phyloP scores from a whole-genome alignment of 805 yeast species.

The Suhomyces prunicola region DNA sequence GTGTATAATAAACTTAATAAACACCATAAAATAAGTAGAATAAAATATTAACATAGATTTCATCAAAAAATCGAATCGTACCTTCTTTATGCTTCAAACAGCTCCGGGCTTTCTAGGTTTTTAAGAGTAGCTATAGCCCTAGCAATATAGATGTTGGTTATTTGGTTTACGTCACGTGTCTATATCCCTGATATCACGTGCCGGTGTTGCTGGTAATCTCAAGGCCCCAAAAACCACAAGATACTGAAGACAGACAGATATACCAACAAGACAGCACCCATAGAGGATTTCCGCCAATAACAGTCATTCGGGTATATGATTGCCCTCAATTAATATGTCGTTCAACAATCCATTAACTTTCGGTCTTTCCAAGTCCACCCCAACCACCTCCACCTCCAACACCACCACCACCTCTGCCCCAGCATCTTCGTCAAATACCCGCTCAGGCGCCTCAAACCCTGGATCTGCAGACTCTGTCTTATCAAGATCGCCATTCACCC shows the following conservation, averaged over 20 bases:
- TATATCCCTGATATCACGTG: neutral
- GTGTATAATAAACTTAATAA: neutral
- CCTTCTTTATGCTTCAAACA: too few relatives aligned
- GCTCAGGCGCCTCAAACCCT: neutral
- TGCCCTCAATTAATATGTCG: conserved; percentile 17
- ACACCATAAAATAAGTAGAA: too few relatives aligned
- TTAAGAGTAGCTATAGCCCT: too few relatives aligned
- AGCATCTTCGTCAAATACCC: conserved; percentile 6
- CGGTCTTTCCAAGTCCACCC: conserved; percentile 36
- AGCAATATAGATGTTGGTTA: too few relatives aligned
- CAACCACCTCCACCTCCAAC: conserved; percentile 42
- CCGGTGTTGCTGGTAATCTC: neutral
- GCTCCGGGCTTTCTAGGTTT: too few relatives aligned
- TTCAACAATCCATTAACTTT: conserved; percentile 29
- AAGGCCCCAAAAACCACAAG: neutral
- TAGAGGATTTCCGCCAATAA: too few relatives aligned
- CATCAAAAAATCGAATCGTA: too few relatives aligned
- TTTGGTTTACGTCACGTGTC: too few relatives aligned
- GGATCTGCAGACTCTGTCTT: conserved; percentile 1
- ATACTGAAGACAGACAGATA: neutral
- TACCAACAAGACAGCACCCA: too few relatives aligned
- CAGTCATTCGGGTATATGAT: neutral
- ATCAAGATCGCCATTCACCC: conserved; percentile 17
- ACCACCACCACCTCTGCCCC: conserved; percentile 24
- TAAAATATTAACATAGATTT: too few relatives aligned